These are phyloP conservation scores for Tetrapisispora taiwanensis DNA, from an alignment of 805 yeast species.

Conservation along the genomic window DNA sequence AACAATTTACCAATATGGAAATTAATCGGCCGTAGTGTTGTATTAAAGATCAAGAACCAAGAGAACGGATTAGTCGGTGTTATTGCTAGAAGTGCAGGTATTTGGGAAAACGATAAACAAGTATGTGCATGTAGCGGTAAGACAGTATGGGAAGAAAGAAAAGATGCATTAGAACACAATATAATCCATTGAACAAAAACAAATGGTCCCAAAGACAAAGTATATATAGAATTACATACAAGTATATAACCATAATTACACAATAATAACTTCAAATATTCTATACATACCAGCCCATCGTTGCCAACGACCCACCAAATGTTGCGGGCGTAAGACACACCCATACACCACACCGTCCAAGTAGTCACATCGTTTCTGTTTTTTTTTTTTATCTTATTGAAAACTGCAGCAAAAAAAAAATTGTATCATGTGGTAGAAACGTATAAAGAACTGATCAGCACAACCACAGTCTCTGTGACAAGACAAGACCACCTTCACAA, in stretches of 20 bases:
- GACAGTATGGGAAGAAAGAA: constrained; percentile 90
- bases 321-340: too few relatives aligned
- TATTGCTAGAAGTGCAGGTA: constrained; percentile 92
- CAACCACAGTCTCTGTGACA: too few relatives aligned
- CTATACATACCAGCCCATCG: too few relatives aligned
- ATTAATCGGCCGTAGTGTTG: constrained; percentile 56
- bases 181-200: constrained; percentile 7
- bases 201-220: not conserved
- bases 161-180: constrained; percentile 46
- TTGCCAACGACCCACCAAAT: too few relatives aligned
- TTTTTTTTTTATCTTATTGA: too few relatives aligned
- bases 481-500: too few relatives aligned
- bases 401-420: too few relatives aligned
- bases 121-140: constrained; percentile 94
- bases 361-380: too few relatives aligned
- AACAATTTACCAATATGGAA: constrained; percentile 40
- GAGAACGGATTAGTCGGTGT: constrained; percentile 58
- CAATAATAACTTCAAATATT: too few relatives aligned
- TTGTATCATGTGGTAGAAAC: too few relatives aligned
- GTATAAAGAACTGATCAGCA: too few relatives aligned
- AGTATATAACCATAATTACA: too few relatives aligned
- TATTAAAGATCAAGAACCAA: constrained; percentile 15
- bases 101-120: constrained; percentile 89
- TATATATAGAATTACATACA: not conserved
- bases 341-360: not conserved